Evolutionary conservation across 495 filamentous ascomycete genomes (phyloP).

Genomic region (Aspergillus bertholletiae): DNA sequence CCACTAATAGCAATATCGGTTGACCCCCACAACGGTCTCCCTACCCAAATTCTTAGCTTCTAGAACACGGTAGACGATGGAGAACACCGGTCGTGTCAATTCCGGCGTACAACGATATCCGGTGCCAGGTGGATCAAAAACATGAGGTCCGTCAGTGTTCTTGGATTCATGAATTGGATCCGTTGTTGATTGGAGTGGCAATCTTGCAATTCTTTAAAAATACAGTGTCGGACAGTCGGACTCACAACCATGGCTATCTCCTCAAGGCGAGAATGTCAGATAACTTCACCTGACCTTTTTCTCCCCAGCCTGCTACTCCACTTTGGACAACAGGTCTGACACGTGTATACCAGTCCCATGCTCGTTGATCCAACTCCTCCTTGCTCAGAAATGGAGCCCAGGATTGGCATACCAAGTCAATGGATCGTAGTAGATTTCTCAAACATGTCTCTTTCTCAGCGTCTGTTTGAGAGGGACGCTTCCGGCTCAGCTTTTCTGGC

Average conservation of each 20-base stretch:
- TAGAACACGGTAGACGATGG: background rate
- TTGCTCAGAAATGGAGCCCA: conserved; percentile 57
- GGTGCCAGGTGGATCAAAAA: background rate
- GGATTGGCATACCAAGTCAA: conserved; percentile 66
- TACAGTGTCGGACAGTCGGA: background rate
- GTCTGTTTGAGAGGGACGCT: conserved; percentile 25
- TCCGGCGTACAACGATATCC: background rate
- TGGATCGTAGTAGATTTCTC: conserved; percentile 57
- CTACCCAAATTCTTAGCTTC: background rate
- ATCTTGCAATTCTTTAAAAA: background rate
- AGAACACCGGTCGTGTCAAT: background rate
- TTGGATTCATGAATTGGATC: background rate
- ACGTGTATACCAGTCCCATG: conserved; percentile 77
- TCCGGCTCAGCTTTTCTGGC: conserved; percentile 38
- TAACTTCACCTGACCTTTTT: conserved; percentile 67
- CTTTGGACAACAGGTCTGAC: conserved; percentile 70
- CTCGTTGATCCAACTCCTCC: conserved; percentile 66
- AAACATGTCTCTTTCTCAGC: conserved; percentile 53
- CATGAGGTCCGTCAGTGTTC: background rate
- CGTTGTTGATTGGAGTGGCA: background rate
- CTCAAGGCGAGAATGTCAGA: conserved; percentile 61
- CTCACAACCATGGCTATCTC: conserved; percentile 32
- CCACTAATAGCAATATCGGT: background rate
- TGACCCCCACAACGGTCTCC: background rate
- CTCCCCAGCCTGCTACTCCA: conserved; percentile 76